A percentile compares a stretch with the other conserved stretches of the same genome.
phyloP scores from a whole-genome alignment of 164 flowering plant species.

The Aristolochia californica region DNA sequence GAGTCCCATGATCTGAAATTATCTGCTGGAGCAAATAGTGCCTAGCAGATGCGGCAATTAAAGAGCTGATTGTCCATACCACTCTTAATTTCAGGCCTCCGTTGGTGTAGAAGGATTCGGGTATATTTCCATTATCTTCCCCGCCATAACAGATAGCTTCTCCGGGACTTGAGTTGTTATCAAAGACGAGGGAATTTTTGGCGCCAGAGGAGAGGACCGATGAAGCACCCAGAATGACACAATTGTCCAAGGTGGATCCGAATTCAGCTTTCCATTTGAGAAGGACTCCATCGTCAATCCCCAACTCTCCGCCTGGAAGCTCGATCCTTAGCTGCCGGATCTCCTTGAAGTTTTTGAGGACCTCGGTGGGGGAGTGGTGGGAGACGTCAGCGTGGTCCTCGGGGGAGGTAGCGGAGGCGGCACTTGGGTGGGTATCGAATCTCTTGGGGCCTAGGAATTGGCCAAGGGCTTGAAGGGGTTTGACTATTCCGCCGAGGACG shows the following conservation, averaged over 20 bases:
- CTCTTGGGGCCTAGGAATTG: slow-evolving; percentile 44
- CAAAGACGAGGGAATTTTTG: neutral
- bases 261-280: slow-evolving; percentile 90
- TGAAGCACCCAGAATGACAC: slow-evolving; percentile 81
- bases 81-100: slow-evolving; percentile 81
- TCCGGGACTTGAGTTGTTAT: neutral
- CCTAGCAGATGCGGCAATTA: slow-evolving; percentile 83
- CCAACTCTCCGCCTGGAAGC: slow-evolving; percentile 79
- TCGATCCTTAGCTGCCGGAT: slow-evolving; percentile 64
- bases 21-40: slow-evolving; percentile 82
- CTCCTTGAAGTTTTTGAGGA: slow-evolving; percentile 70
- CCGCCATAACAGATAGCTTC: neutral
- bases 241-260: slow-evolving; percentile 78
- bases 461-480: slow-evolving; percentile 62
- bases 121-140: slow-evolving; percentile 81
- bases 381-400: slow-evolving; percentile 52
- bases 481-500: slow-evolving; percentile 45
- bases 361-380: slow-evolving; percentile 86
- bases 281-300: slow-evolving; percentile 77
- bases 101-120: slow-evolving; percentile 85
- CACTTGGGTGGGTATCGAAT: neutral
- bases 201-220: slow-evolving; percentile 20
- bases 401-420: neutral
- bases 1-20: slow-evolving; percentile 64
- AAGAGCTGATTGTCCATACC: slow-evolving; percentile 85